These are phyloP conservation scores for Dysphania ambrosioides DNA, from an alignment of 148 eudicot species.

Conservation along the genomic window DNA sequence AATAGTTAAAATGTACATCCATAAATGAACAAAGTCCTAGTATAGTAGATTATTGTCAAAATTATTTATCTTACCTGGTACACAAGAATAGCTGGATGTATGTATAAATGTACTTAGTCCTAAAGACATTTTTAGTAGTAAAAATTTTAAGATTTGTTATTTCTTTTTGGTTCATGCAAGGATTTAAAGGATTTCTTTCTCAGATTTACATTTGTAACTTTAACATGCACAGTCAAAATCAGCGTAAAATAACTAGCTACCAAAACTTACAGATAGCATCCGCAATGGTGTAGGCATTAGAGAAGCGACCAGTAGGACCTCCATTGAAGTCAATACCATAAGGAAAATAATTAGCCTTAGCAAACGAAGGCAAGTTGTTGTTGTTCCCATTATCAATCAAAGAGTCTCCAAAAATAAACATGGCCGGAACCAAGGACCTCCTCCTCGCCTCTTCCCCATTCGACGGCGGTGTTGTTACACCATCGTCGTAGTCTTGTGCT, in stretches of 20 bases:
- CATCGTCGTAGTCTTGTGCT: slow-evolving; percentile 25
- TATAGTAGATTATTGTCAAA: no score
- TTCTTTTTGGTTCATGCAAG: no score
- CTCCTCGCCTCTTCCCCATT: not conserved
- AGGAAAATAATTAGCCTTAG: slow-evolving; percentile 88
- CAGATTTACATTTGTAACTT: no score
- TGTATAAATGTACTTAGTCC: no score
- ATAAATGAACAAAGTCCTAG: no score
- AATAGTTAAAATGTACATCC: no score
- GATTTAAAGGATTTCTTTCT: no score
- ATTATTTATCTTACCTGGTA: no score
- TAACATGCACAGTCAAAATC: not conserved
- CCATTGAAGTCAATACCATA: slow-evolving; percentile 81
- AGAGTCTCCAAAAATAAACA: slow-evolving; percentile 92
- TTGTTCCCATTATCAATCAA: slow-evolving; percentile 89
- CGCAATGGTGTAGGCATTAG: slow-evolving; percentile 87
- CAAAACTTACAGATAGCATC: slow-evolving; percentile 58
- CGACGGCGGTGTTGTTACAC: slow-evolving; percentile 5
- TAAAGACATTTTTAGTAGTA: no score
- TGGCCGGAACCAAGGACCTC: slow-evolving; percentile 60
- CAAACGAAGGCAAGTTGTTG: slow-evolving; percentile 69
- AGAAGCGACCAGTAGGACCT: slow-evolving; percentile 88
- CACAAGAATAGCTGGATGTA: no score
- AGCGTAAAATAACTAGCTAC: no score
- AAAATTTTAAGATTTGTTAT: no score